Evolutionary conservation across 192 early-diverging fungal species (phyloP).

Genomic region (Rhizoclosmatium globosum): DNA sequence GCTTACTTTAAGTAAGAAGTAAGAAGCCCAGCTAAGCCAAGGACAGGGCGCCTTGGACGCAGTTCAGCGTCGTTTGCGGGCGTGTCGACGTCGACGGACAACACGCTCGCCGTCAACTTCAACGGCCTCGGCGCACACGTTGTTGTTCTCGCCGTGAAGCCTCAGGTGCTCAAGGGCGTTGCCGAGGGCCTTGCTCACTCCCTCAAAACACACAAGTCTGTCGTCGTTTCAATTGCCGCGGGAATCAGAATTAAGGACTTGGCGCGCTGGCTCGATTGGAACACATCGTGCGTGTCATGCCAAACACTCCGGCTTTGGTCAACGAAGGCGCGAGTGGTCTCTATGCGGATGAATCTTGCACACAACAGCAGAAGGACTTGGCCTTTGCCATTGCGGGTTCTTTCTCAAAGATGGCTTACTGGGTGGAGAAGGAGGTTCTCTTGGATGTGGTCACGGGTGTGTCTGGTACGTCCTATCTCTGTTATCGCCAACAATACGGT

Average conservation of each 20-base stretch:
- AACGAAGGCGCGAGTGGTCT: constrained; percentile 88
- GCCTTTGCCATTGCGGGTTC: constrained; percentile 76
- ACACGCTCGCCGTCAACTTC: constrained; percentile 72
- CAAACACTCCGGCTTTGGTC: constrained; percentile 94
- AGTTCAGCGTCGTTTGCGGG: not conserved
- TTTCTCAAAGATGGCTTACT: constrained; percentile 82
- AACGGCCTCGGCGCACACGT: constrained; percentile 59
- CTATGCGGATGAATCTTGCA: constrained; percentile 68
- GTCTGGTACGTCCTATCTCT: constrained; percentile 52
- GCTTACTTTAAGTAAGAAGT: constrained; percentile 9
- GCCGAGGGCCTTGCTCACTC: constrained; percentile 58
- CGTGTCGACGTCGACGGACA: constrained; percentile 19
- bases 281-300: constrained; percentile 87
- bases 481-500: too few species aligned
- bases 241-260: constrained; percentile 83
- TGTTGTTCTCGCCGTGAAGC: constrained; percentile 90
- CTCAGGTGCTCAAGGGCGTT: constrained; percentile 82
- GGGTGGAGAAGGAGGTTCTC: constrained; percentile 78
- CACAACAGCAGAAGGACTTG: constrained; percentile 64
- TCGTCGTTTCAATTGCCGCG: constrained; percentile 83
- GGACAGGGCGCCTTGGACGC: not conserved
- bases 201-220: constrained; percentile 63
- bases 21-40: not conserved
- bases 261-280: constrained; percentile 70
- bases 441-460: constrained; percentile 90